These are phyloP conservation scores for Tolypocladium sp. DNA, from an alignment of 2,329 filamentous ascomycete genomes.

Conservation along the genomic window DNA sequence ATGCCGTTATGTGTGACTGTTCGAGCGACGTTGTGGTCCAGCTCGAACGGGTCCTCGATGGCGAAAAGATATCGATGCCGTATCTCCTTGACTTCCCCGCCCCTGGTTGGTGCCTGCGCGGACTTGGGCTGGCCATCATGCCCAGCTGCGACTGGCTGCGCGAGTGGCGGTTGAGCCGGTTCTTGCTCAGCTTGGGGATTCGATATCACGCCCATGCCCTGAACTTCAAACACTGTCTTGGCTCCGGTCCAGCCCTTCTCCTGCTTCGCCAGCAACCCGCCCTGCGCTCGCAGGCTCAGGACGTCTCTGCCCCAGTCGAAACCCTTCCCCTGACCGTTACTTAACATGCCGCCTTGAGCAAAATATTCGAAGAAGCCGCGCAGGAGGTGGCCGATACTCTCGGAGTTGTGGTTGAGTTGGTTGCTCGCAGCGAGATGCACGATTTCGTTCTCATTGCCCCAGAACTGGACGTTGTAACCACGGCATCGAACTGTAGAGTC, in stretches of 20 bases:
- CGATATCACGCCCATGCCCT: constrained; percentile 16
- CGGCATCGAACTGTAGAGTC: constrained; percentile 34
- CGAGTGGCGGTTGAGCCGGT: background rate
- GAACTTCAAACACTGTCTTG: constrained; percentile 54
- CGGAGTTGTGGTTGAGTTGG: constrained; percentile 56
- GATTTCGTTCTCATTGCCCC: constrained; percentile 66
- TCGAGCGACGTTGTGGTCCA: constrained; percentile 78
- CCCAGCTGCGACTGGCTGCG: background rate
- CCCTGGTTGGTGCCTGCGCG: constrained; percentile 15
- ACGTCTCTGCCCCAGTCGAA: constrained; percentile 80
- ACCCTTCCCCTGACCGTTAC: constrained; percentile 37
- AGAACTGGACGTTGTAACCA: constrained; percentile 67
- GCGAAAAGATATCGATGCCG: constrained; percentile 77
- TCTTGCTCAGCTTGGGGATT: constrained; percentile 2
- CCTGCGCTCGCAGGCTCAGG: constrained; percentile 63
- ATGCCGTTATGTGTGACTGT: constrained; percentile 81
- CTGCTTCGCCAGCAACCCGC: constrained; percentile 63
- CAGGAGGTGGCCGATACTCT: constrained; percentile 62
- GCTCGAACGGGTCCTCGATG: constrained; percentile 87
- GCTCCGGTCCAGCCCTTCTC: constrained; percentile 83
- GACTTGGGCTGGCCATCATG: background rate
- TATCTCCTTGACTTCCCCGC: constrained; percentile 53
- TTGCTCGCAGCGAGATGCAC: constrained; percentile 45
- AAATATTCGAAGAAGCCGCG: constrained; percentile 87
- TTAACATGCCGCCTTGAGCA: constrained; percentile 50